These are phyloP conservation scores for Eucalyptus polybractea DNA, from an alignment of 345 rosid species.

Conservation along the genomic window DNA sequence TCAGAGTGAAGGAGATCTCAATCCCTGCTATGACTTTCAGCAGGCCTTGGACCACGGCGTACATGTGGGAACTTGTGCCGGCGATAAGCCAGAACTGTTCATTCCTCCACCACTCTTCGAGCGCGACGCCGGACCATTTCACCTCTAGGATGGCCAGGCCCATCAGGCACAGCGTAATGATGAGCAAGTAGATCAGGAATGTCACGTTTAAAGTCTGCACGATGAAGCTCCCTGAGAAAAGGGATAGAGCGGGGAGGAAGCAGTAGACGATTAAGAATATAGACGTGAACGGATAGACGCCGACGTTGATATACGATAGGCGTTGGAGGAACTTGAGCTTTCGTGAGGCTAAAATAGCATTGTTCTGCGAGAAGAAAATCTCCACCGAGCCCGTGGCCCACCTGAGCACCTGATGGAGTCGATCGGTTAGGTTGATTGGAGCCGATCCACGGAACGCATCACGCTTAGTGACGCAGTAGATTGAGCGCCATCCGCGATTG, in stretches of 20 bases:
- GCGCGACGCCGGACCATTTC: slow-evolving; percentile 67
- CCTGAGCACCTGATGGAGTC: slow-evolving; percentile 89
- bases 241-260: slow-evolving; percentile 94
- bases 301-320: slow-evolving; percentile 77
- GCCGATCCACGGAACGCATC: slow-evolving; percentile 92
- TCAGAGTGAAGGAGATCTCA: slow-evolving; percentile 88
- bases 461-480: slow-evolving; percentile 78
- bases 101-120: slow-evolving; percentile 99
- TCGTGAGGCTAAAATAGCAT: slow-evolving; percentile 51
- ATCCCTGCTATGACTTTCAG: slow-evolving; percentile 84
- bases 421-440: slow-evolving; percentile 85
- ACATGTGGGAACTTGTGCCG: slow-evolving; percentile 84
- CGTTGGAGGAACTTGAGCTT: slow-evolving; percentile 78
- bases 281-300: slow-evolving; percentile 91
- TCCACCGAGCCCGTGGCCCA: slow-evolving; percentile 98
- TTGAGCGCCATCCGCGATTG: slow-evolving; percentile 95
- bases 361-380: slow-evolving; percentile 94
- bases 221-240: slow-evolving; percentile 80
- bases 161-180: slow-evolving; percentile 55
- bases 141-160: slow-evolving; percentile 70
- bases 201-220: slow-evolving; percentile 47
- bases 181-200: slow-evolving; percentile 55
- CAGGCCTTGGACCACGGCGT: slow-evolving; percentile 80
- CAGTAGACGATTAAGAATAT: slow-evolving; percentile 75
- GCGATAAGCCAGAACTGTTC: slow-evolving; percentile 94